A percentile compares a stretch with the other conserved stretches of the same genome.
Evolutionary conservation across 2,329 filamentous ascomycete genomes (phyloP).

Genomic region (Geosmithia putterillii): DNA sequence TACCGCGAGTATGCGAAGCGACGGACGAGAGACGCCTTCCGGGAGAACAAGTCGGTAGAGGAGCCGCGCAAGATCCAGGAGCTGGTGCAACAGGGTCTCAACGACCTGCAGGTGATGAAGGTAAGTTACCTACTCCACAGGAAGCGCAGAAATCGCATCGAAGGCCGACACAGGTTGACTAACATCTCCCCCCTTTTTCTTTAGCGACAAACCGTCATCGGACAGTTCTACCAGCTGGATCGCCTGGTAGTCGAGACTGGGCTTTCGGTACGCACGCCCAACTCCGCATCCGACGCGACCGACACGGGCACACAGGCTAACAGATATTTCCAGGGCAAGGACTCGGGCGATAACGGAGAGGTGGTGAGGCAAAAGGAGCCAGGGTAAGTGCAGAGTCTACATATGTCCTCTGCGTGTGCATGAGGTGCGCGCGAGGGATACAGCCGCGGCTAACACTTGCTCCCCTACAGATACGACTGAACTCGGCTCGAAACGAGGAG

Average conservation of each 20-base stretch:
- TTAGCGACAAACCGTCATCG: constrained; percentile 88
- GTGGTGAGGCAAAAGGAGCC: constrained; percentile 68
- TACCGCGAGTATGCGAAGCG: constrained; percentile 94
- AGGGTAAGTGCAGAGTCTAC: constrained; percentile 41
- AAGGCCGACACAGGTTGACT: not conserved
- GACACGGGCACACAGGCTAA: too few relatives aligned
- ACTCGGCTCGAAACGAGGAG: not conserved
- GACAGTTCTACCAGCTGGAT: constrained; percentile 89
- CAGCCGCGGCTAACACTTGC: constrained; percentile 1
- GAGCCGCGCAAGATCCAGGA: constrained; percentile 75
- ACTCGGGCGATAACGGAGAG: constrained; percentile 51
- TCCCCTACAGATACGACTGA: not conserved
- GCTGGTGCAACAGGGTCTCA: constrained; percentile 75
- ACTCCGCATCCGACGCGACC: not conserved
- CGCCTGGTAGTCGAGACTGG: constrained; percentile 84
- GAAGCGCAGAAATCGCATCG: not conserved
- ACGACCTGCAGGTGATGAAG: constrained; percentile 84
- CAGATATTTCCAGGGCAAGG: constrained; percentile 47
- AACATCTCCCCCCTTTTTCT: not conserved
- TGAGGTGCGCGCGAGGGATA: too few relatives aligned
- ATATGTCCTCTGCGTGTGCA: too few relatives aligned
- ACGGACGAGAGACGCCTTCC: constrained; percentile 81
- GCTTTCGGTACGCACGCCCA: constrained; percentile 45
- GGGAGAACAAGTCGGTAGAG: constrained; percentile 60
- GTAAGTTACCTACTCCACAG: constrained; percentile 28